Evolutionary conservation across 2,329 filamentous ascomycete species (phyloP).

Genomic region (Myriosclerotinia scirpicola): DNA sequence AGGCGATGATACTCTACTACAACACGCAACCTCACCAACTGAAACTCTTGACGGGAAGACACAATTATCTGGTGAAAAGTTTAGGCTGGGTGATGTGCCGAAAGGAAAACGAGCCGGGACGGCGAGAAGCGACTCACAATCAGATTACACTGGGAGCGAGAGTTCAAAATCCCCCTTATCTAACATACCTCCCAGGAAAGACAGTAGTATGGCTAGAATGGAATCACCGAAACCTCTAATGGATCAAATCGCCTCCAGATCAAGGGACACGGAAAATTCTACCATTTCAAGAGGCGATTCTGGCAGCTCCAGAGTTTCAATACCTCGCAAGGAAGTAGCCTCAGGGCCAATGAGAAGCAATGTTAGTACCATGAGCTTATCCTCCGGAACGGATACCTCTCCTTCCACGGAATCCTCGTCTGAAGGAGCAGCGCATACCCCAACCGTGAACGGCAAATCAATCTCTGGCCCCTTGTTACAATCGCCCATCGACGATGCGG

Average conservation of each 20-base stretch:
- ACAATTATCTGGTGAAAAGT: constrained; percentile 53
- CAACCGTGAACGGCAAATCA: constrained; percentile 40
- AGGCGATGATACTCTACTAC: constrained; percentile 36
- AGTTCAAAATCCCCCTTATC: constrained; percentile 37
- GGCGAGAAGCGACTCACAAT: constrained; percentile 41
- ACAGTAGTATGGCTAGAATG: constrained; percentile 24
- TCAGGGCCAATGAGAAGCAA: constrained; percentile 31
- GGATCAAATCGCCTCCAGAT: constrained; percentile 47
- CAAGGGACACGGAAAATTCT: constrained; percentile 54
- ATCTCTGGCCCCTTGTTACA: constrained; percentile 38
- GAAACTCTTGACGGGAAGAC: constrained; percentile 41
- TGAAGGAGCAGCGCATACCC: constrained; percentile 37
- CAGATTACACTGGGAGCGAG: constrained; percentile 38
- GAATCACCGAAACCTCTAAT: constrained; percentile 35
- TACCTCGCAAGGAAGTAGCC: constrained; percentile 64
- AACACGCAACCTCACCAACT: constrained; percentile 37
- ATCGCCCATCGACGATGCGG: constrained; percentile 34
- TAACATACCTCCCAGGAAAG: constrained; percentile 29
- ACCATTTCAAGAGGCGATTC: constrained; percentile 57
- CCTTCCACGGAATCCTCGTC: constrained; percentile 39
- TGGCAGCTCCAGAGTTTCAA: constrained; percentile 45
- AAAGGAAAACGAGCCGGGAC: constrained; percentile 57
- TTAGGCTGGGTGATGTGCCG: constrained; percentile 80
- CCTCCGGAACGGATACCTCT: constrained; percentile 38
- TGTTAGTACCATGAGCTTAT: constrained; percentile 33